Evolutionary conservation across 805 yeast species (phyloP).

Genomic region (Kodamaea hsintzibuensis): DNA sequence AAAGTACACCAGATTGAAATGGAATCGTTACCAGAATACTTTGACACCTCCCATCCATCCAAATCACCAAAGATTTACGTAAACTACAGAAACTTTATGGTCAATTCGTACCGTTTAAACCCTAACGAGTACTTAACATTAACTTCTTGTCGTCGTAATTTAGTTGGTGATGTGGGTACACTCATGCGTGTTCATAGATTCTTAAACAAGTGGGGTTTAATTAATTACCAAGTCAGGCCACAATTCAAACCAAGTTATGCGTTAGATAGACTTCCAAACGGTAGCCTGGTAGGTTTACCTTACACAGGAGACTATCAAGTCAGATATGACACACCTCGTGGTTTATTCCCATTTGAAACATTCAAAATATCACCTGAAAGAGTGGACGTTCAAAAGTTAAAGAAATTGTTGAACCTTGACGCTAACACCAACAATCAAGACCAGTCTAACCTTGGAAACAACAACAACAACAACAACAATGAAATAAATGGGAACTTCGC

Average conservation of each 20-base stretch:
- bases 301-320: constrained; percentile 75
- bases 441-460: constrained; percentile 1
- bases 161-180: constrained; percentile 90
- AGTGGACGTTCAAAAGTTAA: constrained; percentile 40
- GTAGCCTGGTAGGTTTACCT: constrained; percentile 55
- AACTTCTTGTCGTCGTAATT: constrained; percentile 86
- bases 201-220: constrained; percentile 87
- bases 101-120: constrained; percentile 82
- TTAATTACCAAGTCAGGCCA: constrained; percentile 88
- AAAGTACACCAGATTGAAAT: constrained; percentile 75
- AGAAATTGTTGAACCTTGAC: constrained; percentile 24
- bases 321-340: constrained; percentile 86
- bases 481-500: constrained; percentile 5
- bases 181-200: constrained; percentile 82
- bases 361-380: constrained; percentile 64
- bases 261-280: constrained; percentile 50
- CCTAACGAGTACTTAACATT: constrained; percentile 88
- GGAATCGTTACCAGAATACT: constrained; percentile 86
- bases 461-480: constrained; percentile 4
- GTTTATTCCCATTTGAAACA: constrained; percentile 87
- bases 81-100: constrained; percentile 84
- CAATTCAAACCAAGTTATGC: constrained; percentile 65
- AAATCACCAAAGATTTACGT: constrained; percentile 82
- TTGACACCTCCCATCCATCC: constrained; percentile 65
- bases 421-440: constrained; percentile 4